Base-by-base conservation (phyloP, 2,329 filamentous ascomycete species). In the Penicillium polonicum region DNA sequence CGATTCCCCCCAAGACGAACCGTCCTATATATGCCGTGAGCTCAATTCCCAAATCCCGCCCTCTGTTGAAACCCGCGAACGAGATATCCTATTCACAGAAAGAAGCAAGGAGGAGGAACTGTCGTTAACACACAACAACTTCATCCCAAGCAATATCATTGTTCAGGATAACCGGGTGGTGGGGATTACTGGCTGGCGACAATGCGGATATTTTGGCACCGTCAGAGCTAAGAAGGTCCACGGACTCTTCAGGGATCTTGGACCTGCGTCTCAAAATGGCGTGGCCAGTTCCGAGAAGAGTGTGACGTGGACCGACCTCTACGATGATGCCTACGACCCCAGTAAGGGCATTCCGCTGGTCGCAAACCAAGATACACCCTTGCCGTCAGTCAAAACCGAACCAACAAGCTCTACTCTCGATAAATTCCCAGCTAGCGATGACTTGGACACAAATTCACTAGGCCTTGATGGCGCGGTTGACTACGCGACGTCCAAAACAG, bases 161-260 rank as follows among this genome's bases (percentile, higher is more conserved):
- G 69, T 77, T 29, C 68, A 74, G 19, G 62, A 74, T 48, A 71
- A 68, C 58, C 69, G 65, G 42, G 68, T 77, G 25, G 72, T 77
- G 46, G 75, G 74, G 21, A 65, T 77, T 27, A 60, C 68, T 44
- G 73, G 72, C n/a, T 78, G 75, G 75, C 66, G 70, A 53, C 66
- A 74, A 53, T 70, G 74, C 45, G 75, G 75, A 41, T 76, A 71
- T 53, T 78, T 78, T 61, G 74, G 74, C 17, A 65, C 69, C 41
- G 62, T 69, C 38, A 67, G 72, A 51, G 72, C 71, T 35, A 65
- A 65, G 39, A 68, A 66, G 49, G 60, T 77, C 43, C 75, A 78
- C 59, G 65, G 58, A 46, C 61, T 67, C 48, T 63, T 73, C 23
- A 68, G 74, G 54, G 65, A 69, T 52, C 67, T 65, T 3, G 64